Conservation (phyloP, 1,139 yeast genomes). For the Candida sp. region DNA sequence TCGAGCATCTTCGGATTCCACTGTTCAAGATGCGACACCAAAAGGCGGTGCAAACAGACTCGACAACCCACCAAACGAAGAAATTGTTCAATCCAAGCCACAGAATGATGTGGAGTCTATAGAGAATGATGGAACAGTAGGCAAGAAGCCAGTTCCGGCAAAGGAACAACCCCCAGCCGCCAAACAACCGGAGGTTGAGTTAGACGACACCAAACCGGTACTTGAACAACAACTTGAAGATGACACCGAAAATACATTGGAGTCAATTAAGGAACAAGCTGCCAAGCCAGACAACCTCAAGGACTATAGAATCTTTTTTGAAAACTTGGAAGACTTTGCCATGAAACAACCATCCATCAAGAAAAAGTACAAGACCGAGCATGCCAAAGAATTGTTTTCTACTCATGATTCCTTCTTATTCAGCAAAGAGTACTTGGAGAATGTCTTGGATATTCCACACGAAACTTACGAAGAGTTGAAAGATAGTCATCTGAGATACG, state of each 20-base stretch:
- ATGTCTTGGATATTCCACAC: constrained; percentile 41
- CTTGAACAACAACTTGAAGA: not conserved
- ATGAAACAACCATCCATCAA: constrained; percentile 37
- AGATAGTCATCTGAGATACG: constrained; percentile 35
- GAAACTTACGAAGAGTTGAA: constrained; percentile 33
- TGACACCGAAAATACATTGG: too few relatives aligned
- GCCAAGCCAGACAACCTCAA: constrained; percentile 11
- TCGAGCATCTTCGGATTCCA: not conserved
- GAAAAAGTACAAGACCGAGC: constrained; percentile 32
- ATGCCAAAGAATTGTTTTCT: constrained; percentile 36
- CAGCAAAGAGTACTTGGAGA: constrained; percentile 42
- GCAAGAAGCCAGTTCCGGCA: not conserved
- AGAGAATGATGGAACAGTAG: not conserved
- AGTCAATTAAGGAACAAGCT: too few relatives aligned
- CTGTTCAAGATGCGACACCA: not conserved
- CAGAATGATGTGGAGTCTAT: not conserved
- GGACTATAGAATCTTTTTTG: constrained; percentile 38
- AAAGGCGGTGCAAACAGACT: constrained; percentile 7
- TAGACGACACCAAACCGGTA: too few relatives aligned
- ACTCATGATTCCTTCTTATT: constrained; percentile 31
- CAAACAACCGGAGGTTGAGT: too few relatives aligned
- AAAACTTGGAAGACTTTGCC: constrained; percentile 30
- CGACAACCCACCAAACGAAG: constrained; percentile 11
- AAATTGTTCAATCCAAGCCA: constrained; percentile 11
- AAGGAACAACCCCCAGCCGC: too few relatives aligned